phyloP scores from a whole-genome alignment of 768 basidiomycete genomes.

The Ramaria sp. region DNA sequence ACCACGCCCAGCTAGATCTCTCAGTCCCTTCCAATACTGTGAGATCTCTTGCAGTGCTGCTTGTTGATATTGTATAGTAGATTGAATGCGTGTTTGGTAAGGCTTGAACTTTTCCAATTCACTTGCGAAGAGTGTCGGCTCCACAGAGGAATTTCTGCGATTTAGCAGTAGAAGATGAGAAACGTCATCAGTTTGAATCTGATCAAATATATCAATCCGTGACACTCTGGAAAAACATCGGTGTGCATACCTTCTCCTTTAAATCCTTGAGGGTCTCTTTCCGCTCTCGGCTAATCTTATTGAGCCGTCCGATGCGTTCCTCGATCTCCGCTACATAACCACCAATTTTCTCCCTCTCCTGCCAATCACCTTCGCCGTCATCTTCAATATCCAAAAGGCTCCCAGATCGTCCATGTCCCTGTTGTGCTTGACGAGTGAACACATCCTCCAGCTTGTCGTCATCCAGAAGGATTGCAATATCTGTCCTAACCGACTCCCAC shows the following conservation, averaged over 20 bases:
- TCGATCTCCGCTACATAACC: slow-evolving; percentile 65
- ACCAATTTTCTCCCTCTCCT: slow-evolving; percentile 57
- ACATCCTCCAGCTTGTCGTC: slow-evolving; percentile 46
- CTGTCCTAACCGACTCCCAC: slow-evolving; percentile 60
- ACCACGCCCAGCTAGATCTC: slow-evolving; percentile 63
- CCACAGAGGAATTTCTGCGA: slow-evolving; percentile 71
- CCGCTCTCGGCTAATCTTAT: slow-evolving; percentile 78
- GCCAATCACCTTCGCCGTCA: slow-evolving; percentile 45
- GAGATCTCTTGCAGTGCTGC: slow-evolving; percentile 63
- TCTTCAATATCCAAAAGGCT: slow-evolving; percentile 69
- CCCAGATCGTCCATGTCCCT: slow-evolving; percentile 22
- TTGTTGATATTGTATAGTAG: slow-evolving; percentile 73
- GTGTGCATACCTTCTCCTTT: slow-evolving; percentile 76
- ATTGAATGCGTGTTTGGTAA: slow-evolving; percentile 71
- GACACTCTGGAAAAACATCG: not conserved
- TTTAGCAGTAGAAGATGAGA: slow-evolving; percentile 90
- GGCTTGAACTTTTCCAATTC: slow-evolving; percentile 95
- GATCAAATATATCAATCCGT: not conserved
- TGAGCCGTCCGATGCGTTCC: slow-evolving; percentile 64
- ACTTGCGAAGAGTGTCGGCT: slow-evolving; percentile 80
- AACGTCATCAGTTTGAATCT: slow-evolving; percentile 96
- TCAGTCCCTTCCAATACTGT: slow-evolving; percentile 62
- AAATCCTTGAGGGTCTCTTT: slow-evolving; percentile 84
- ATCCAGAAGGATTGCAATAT: slow-evolving; percentile 53
- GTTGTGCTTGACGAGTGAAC: slow-evolving; percentile 41